Evolutionary conservation across 2,329 filamentous ascomycete species (phyloP).

Genomic region (Pleoardoris graminearum): DNA sequence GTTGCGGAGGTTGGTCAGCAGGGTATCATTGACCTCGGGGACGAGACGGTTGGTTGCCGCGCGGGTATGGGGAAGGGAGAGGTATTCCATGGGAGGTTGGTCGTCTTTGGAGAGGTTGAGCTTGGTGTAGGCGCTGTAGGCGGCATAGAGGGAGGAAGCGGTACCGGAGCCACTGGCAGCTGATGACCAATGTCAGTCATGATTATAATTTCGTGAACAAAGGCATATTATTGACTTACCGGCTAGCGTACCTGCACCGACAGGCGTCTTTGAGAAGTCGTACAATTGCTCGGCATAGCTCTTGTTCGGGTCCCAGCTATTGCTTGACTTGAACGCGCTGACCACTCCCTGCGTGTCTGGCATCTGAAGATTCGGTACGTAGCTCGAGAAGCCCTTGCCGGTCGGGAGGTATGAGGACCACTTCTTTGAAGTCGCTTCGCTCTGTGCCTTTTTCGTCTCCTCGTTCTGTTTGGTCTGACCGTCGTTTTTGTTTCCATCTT

Average conservation of each 20-base stretch:
- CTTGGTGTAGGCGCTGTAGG: slow-evolving; percentile 52
- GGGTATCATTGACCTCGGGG: slow-evolving; percentile 47
- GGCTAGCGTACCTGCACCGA: slow-evolving; percentile 52
- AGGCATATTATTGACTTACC: slow-evolving; percentile 30
- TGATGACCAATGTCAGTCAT: slow-evolving; percentile 13
- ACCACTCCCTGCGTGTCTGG: slow-evolving; percentile 47
- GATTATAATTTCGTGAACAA: background rate
- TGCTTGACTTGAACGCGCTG: slow-evolving; percentile 50
- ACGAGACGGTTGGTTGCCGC: slow-evolving; percentile 47
- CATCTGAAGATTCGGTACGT: slow-evolving; percentile 48
- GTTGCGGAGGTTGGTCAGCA: slow-evolving; percentile 52
- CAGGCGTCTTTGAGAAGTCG: slow-evolving; percentile 56
- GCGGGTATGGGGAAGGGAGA: slow-evolving; percentile 52
- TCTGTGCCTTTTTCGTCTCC: slow-evolving; percentile 37
- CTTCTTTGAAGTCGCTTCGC: slow-evolving; percentile 44
- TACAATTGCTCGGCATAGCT: slow-evolving; percentile 55
- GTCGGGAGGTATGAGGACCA: slow-evolving; percentile 55
- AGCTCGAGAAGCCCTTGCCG: slow-evolving; percentile 53
- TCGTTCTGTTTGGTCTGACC: slow-evolving; percentile 26
- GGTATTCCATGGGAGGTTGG: slow-evolving; percentile 51
- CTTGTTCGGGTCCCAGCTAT: slow-evolving; percentile 53
- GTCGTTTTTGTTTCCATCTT: slow-evolving; percentile 17
- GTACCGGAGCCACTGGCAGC: slow-evolving; percentile 53
- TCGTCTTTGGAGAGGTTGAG: slow-evolving; percentile 35
- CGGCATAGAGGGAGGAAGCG: slow-evolving; percentile 53